Conservation (phyloP, 2,329 filamentous ascomycete genomes). For the Xylaria sp. region DNA sequence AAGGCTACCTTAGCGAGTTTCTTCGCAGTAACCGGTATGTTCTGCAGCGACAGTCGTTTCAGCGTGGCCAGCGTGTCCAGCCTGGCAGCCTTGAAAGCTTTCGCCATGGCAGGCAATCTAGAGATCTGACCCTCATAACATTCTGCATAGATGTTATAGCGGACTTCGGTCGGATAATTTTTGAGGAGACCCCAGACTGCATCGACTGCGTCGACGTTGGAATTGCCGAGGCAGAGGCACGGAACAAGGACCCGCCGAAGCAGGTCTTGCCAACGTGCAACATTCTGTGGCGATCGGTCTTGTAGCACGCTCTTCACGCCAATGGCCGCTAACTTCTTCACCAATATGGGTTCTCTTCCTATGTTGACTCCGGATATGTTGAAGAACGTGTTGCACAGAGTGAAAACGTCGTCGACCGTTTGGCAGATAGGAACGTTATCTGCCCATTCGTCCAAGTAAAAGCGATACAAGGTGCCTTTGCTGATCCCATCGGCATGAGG, state of each 20-base stretch:
- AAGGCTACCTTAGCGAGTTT: constrained; percentile 90
- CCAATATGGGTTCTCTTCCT: constrained; percentile 75
- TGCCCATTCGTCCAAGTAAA: constrained; percentile 97
- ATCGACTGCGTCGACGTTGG: constrained; percentile 82
- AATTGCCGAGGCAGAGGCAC: constrained; percentile 80
- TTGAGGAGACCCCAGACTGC: constrained; percentile 84
- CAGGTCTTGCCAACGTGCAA: constrained; percentile 80
- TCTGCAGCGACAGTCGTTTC: constrained; percentile 87
- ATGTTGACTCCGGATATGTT: constrained; percentile 88
- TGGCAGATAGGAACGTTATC: constrained; percentile 94
- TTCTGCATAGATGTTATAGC: constrained; percentile 90
- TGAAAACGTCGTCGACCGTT: constrained; percentile 86
- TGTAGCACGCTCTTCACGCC: constrained; percentile 73
- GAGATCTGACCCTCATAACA: constrained; percentile 85
- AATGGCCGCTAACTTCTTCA: constrained; percentile 84
- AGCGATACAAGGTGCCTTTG: constrained; percentile 80
- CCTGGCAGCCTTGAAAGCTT: constrained; percentile 75
- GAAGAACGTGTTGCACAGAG: constrained; percentile 79
- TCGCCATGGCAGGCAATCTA: constrained; percentile 73
- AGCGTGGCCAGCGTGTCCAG: constrained; percentile 83
- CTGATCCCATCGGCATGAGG: constrained; percentile 80
- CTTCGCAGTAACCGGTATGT: constrained; percentile 82
- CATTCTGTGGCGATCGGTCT: constrained; percentile 72
- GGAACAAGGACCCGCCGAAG: constrained; percentile 85
- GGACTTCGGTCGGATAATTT: constrained; percentile 72